Evolutionary conservation across 2,329 filamentous ascomycete genomes (phyloP), one percentile per base, ranked within the genome.

Genomic region (Xylariaceae sp.): DNA sequence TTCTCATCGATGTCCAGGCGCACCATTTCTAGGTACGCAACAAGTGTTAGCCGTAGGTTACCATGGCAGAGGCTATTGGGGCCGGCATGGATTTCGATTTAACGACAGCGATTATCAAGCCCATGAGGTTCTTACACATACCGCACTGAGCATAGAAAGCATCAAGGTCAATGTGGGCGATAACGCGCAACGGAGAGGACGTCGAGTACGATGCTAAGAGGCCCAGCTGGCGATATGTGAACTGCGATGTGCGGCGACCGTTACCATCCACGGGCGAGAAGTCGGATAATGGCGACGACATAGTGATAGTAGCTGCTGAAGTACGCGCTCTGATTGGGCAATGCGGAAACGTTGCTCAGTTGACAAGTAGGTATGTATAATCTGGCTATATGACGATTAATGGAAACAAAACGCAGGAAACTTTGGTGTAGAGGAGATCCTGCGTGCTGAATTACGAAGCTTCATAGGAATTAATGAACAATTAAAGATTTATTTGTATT

Each of bases 101-200:
- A 9, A 39, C 7, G 11, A 39, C 11, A 39, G 12, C 35, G 7
- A 7, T 7, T 39, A 12, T 39, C 11, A 4, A 19, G 12, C 12
- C n/a, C 6, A 40, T 12, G 35, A 12, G 37, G 3, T 9, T 6
- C 11, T 29, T 39, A 46, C 37, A 59, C 57, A 35, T 52, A 59
- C 57, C 94, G 68, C 91, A 96, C 75, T 99, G 94, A 3, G 88
- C 88, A 70, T 99, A 99, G 73, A 99, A 99, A 40, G 92, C 92
- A 80, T 99, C 94, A 56, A 99, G 84, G 67, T 99, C 94, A 60
- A 97, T 84, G 70, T 96, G 91, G 5, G 90, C 89, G 63, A 96
- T 84, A 31, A 95, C 88, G 45, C 94, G 85, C 37, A 99, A 78
- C 1, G 92, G 92, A 49, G 84, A 90, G 6, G 84, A 83, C 0